Percentiles rank a stretch among this genome's conserved stretches.
Evolutionary conservation across 2,329 filamentous ascomycete genomes (phyloP).

Genomic region (Diplodia intermedia): DNA sequence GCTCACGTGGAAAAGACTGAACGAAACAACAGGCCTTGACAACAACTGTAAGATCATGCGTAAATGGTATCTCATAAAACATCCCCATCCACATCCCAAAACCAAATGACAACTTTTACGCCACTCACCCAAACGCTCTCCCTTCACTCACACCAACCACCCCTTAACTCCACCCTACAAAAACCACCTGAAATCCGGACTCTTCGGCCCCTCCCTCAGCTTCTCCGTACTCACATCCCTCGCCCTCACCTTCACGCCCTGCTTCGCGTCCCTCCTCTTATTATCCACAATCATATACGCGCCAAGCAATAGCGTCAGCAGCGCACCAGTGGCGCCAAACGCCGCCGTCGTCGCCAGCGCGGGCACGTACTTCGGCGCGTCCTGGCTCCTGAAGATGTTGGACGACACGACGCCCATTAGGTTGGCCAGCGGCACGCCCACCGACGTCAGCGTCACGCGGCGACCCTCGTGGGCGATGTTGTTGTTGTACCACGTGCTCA

Average conservation of each 20-base stretch:
- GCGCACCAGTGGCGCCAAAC: conserved; percentile 66
- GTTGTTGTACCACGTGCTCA: conserved; percentile 79
- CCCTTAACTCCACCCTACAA: conserved; percentile 22
- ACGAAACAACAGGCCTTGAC: no score
- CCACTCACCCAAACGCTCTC: not conserved
- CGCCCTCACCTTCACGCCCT: conserved; percentile 62
- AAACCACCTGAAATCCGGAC: conserved; percentile 55
- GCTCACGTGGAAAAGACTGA: no score
- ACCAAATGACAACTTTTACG: not conserved
- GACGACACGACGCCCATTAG: conserved; percentile 74
- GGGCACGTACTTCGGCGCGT: conserved; percentile 60
- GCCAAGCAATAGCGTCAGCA: conserved; percentile 64
- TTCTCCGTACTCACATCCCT: conserved; percentile 56
- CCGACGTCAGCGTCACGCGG: conserved; percentile 71
- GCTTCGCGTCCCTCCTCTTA: conserved; percentile 61
- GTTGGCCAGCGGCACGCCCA: conserved; percentile 77
- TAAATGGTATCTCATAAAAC: no score
- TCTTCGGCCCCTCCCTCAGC: conserved; percentile 53
- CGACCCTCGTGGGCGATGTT: conserved; percentile 80
- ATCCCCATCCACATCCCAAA: not conserved
- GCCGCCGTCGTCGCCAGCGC: conserved; percentile 69
- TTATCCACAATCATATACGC: conserved; percentile 72
- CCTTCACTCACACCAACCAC: not conserved
- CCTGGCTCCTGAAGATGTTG: conserved; percentile 52
- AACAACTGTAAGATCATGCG: no score